phyloP scores from a whole-genome alignment of 164 flowering plant genomes.

The Protea cynaroides region DNA sequence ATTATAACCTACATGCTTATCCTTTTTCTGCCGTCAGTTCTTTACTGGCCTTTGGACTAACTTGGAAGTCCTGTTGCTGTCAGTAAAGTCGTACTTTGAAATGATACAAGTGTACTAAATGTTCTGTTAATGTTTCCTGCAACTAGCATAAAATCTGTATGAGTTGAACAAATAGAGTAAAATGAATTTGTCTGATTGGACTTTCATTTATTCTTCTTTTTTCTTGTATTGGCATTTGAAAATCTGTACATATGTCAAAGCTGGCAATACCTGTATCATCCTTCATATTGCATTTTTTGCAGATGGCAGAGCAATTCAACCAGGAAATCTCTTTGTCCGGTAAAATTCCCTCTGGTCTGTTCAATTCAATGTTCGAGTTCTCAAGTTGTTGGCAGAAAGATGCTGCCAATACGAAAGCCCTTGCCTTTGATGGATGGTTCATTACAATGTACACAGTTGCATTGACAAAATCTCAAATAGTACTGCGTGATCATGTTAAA shows the following conservation, averaged over 20 bases:
- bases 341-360: constrained; percentile 87
- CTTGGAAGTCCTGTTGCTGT: too few relatives aligned
- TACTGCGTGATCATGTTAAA: constrained; percentile 76
- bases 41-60: too few relatives aligned
- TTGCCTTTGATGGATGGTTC: constrained; percentile 93
- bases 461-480: constrained; percentile 70
- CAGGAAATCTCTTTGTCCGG: constrained; percentile 82
- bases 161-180: not conserved
- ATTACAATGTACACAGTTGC: constrained; percentile 81
- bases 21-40: too few relatives aligned
- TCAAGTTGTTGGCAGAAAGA: constrained; percentile 94
- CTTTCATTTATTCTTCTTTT: too few relatives aligned
- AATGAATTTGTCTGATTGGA: too few relatives aligned
- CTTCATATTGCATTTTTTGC: not conserved
- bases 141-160: too few relatives aligned
- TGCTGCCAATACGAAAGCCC: constrained; percentile 83
- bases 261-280: not conserved
- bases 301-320: constrained; percentile 98
- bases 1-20: too few relatives aligned
- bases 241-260: not conserved
- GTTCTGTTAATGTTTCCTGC: too few relatives aligned
- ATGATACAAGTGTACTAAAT: too few relatives aligned
- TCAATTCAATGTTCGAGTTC: constrained; percentile 86
- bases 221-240: not conserved
- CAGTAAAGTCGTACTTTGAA: too few relatives aligned